A percentile compares a stretch with the other conserved stretches of the same genome.
Evolutionary conservation across 1,284 basidiomycete genomes (phyloP).

Genomic region (Trametes polyzona): DNA sequence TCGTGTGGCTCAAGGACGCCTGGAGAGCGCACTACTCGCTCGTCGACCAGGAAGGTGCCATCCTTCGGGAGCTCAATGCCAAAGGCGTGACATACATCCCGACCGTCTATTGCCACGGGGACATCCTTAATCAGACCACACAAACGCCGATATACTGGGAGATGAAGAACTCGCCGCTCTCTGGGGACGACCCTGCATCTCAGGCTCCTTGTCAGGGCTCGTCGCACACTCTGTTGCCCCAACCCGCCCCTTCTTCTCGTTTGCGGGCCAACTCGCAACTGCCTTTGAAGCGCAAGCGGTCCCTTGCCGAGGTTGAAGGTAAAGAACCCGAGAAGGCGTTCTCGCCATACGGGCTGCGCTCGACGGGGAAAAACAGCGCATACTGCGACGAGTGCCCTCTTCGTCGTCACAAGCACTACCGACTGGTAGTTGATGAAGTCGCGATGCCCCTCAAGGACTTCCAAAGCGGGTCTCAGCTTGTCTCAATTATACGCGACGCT

Average conservation of each 20-base stretch:
- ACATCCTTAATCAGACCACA: neutral
- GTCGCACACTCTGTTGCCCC: neutral
- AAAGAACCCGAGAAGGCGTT: no score
- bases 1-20: conserved; percentile 17
- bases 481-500: neutral
- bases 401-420: conserved; percentile 7
- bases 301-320: neutral
- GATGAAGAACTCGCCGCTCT: no score
- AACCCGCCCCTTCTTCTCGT: neutral
- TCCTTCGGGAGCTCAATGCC: conserved; percentile 13
- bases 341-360: no score
- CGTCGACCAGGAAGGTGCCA: conserved; percentile 14
- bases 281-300: neutral
- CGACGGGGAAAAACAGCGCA: no score
- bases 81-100: neutral
- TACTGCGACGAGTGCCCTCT: neutral
- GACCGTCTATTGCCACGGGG: conserved; percentile 15
- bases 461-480: neutral
- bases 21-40: conserved; percentile 8
- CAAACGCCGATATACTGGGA: no score
- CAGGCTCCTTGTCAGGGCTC: no score
- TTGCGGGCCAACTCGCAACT: neutral
- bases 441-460: neutral
- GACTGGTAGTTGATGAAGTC: conserved; percentile 12
- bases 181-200: neutral